These are phyloP conservation scores for Periconia digitata DNA, from an alignment of 2,329 filamentous ascomycete genomes.

Conservation along the genomic window DNA sequence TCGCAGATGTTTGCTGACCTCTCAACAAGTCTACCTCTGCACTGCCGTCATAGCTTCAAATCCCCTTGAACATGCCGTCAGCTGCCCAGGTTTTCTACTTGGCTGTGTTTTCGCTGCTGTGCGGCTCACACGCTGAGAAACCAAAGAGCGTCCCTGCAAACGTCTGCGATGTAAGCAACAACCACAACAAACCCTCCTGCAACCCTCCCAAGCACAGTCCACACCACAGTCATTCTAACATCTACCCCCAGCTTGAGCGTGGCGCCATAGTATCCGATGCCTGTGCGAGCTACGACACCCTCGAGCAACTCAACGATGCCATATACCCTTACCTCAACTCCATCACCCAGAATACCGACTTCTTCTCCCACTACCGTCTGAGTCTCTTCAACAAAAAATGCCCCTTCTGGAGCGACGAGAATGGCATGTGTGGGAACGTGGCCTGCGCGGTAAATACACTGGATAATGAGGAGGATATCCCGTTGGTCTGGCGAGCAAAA, in stretches of 20 bases:
- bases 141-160: conserved; percentile 45
- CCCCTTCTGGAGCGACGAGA: conserved; percentile 93
- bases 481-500: conserved; percentile 84
- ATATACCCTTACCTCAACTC: conserved; percentile 77
- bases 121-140: conserved; percentile 49
- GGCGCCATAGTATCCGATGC: conserved; percentile 89
- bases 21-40: conserved; percentile 21
- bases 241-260: conserved; percentile 72
- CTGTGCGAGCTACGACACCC: conserved; percentile 88
- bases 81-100: conserved; percentile 62
- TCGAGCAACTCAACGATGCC: conserved; percentile 79
- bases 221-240: conserved; percentile 35
- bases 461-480: conserved; percentile 93
- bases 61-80: conserved; percentile 50
- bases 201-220: conserved; percentile 13
- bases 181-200: conserved; percentile 17
- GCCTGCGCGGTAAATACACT: conserved; percentile 94
- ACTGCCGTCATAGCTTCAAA: neutral
- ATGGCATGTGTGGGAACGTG: conserved; percentile 94
- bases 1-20: conserved; percentile 40
- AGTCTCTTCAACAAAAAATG: conserved; percentile 94
- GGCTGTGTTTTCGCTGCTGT: conserved; percentile 62
- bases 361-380: conserved; percentile 95
- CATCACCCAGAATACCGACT: conserved; percentile 86
- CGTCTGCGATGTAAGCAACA: conserved; percentile 58